Evolutionary conservation across 176 grass and related monocot genomes (phyloP), one percentile per base, ranked within the genome.

Genomic region (Dactylis glomerata): DNA sequence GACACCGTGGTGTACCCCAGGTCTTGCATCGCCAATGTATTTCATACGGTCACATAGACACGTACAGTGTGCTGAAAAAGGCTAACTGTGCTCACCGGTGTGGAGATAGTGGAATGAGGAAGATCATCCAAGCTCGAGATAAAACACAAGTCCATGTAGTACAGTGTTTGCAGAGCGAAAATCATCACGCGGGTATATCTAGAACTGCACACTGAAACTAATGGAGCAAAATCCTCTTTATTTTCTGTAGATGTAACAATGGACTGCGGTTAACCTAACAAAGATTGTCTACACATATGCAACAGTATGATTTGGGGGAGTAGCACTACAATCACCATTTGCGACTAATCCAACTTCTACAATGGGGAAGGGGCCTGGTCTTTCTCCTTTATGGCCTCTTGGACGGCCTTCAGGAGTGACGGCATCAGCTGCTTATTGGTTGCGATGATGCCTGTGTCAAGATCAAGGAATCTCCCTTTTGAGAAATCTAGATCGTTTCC

Each of bases 401-500:
- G 89, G 17, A 96, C 89, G 5, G 87, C 93, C 50, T 84, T 95
- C 32, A 98, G 81, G 33, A 98, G 86, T 7, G 91, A 90, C 0
- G 86, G 83, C 93, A 98, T 96, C 64, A 96, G 62, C 74, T 90
- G 71, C 69, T 84, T 93, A 64, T 98, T 98, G 16, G 93, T 94
- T 13, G 89, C 91, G 4, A 98, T 92, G 50, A 98, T 98, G 76
- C 96, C 96, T 13, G 91, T 92, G 83, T 98, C 87, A 17, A 94
- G 91, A 84, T 98, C 93, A 26, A 98, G 93, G 87, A 83, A 90
- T 68, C 91, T 90, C 37, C 96, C 96, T 78, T 89, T 92, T 36
- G 96, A 98, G 68, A 98, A 98, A 86, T 98, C 96, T 58, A 98
- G 85, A 73, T 87, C 50, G 54, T 92, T 95, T 84, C 96, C 96